A percentile compares a stretch with the other conserved stretches of the same genome.
Evolutionary conservation across 1,139 yeast species (phyloP).

Genomic region (Saccharomyces pastorianus): DNA sequence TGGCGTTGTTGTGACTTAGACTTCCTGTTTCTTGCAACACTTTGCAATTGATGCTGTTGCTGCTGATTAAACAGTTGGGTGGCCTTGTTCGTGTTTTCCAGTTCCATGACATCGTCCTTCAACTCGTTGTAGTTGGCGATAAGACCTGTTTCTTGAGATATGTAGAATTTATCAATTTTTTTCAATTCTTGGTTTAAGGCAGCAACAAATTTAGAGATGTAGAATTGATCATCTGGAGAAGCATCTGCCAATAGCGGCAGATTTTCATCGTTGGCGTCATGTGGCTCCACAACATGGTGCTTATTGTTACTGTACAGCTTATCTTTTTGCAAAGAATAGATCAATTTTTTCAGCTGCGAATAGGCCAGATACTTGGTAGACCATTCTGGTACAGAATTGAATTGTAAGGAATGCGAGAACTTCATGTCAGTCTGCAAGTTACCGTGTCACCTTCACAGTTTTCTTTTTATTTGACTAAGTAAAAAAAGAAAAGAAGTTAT

Average conservation of each 20-base stretch:
- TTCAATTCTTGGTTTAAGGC: constrained; percentile 51
- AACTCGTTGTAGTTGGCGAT: constrained; percentile 43
- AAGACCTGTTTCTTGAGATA: constrained; percentile 45
- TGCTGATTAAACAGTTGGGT: constrained; percentile 3
- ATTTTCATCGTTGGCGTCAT: constrained; percentile 6
- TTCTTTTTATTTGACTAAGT: neutral
- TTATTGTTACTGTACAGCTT: constrained; percentile 32
- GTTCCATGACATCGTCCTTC: constrained; percentile 37
- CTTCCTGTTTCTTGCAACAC: constrained; percentile 9
- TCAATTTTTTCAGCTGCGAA: constrained; percentile 57
- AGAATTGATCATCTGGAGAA: constrained; percentile 9
- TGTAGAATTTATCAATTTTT: constrained; percentile 55
- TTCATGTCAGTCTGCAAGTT: constrained; percentile 39
- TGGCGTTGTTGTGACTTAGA: constrained; percentile 5
- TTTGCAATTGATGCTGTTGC: constrained; percentile 5
- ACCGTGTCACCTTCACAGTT: neutral
- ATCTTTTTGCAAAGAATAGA: constrained; percentile 58
- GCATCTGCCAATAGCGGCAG: constrained; percentile 8
- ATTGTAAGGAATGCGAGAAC: constrained; percentile 67
- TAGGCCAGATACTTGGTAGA: constrained; percentile 66
- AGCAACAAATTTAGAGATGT: constrained; percentile 34
- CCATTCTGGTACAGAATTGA: constrained; percentile 77
- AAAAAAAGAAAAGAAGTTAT: neutral
- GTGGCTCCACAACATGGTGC: neutral
- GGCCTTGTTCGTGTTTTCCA: constrained; percentile 20